These are phyloP conservation scores for Gonapodya prolifera DNA, from an alignment of 192 early-diverging fungal species.

Conservation along the genomic window DNA sequence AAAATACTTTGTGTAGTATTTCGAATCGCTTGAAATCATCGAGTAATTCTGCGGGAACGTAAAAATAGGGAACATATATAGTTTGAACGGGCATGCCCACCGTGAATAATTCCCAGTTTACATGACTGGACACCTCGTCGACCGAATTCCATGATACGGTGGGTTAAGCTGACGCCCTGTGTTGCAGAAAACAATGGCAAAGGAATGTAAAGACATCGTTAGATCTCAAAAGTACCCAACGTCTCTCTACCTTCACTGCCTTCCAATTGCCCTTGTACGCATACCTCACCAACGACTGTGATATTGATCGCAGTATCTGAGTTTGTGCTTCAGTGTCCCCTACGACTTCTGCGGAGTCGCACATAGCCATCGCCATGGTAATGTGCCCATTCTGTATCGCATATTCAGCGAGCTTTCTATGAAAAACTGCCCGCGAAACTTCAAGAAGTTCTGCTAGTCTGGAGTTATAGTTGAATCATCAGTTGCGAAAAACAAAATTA, in stretches of 20 bases:
- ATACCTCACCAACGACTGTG: slow-evolving; percentile 14
- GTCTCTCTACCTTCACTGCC: background rate
- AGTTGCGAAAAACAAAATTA: background rate
- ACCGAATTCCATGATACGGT: slow-evolving; percentile 22
- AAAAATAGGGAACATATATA: too few species aligned
- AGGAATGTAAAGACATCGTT: too few species aligned
- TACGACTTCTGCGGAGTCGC: slow-evolving; percentile 22
- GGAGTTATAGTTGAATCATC: background rate
- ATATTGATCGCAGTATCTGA: slow-evolving; percentile 17
- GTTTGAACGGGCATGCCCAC: too few species aligned
- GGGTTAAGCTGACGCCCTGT: slow-evolving; percentile 19
- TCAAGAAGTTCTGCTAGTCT: slow-evolving; percentile 28
- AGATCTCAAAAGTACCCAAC: too few species aligned
- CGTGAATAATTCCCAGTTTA: slow-evolving; percentile 14
- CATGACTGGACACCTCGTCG: slow-evolving; percentile 23
- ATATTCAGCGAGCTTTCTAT: slow-evolving; percentile 42
- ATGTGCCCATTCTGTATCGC: slow-evolving; percentile 39
- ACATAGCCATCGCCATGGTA: slow-evolving; percentile 22
- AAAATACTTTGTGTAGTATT: slow-evolving; percentile 26
- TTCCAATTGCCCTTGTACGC: background rate
- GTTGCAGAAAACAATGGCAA: slow-evolving; percentile 1
- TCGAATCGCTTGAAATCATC: slow-evolving; percentile 34
- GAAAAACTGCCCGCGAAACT: slow-evolving; percentile 23
- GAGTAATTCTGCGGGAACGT: slow-evolving; percentile 14
- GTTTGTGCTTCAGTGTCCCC: slow-evolving; percentile 21